These are phyloP conservation scores for Tolypocladium pustulatum DNA, from an alignment of 2,329 filamentous ascomycete species.

Conservation along the genomic window DNA sequence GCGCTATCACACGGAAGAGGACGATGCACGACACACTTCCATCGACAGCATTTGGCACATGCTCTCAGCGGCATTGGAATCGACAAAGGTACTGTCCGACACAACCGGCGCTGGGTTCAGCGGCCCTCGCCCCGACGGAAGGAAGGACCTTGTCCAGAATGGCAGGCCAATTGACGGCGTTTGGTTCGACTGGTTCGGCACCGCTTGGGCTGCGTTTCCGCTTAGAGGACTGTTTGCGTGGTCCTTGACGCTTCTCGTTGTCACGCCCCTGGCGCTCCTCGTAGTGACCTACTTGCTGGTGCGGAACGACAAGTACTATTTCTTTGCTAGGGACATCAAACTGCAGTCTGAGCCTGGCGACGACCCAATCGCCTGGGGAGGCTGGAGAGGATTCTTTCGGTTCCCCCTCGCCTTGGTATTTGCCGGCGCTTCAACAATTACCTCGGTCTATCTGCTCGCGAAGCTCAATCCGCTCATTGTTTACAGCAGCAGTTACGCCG, in stretches of 20 bases:
- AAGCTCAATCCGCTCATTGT: conserved; percentile 84
- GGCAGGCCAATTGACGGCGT: conserved; percentile 61
- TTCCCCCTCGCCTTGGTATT: conserved; percentile 67
- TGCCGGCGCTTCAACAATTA: conserved; percentile 58
- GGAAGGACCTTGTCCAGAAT: conserved; percentile 52
- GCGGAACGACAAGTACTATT: conserved; percentile 74
- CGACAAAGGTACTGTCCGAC: conserved; percentile 59
- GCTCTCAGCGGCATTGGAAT: conserved; percentile 73
- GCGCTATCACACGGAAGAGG: conserved; percentile 83
- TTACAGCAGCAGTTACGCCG: conserved; percentile 80
- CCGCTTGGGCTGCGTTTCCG: conserved; percentile 65
- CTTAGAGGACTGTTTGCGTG: conserved; percentile 80
- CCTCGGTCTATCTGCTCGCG: conserved; percentile 61
- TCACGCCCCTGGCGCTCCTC: conserved; percentile 63
- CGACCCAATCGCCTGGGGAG: conserved; percentile 55
- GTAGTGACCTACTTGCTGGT: conserved; percentile 58
- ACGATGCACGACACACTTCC: conserved; percentile 74
- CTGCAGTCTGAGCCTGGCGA: conserved; percentile 48
- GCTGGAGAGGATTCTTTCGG: conserved; percentile 73
- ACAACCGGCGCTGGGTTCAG: conserved; percentile 58
- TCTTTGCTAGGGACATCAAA: conserved; percentile 56
- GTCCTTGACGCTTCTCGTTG: conserved; percentile 73
- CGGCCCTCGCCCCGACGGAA: conserved; percentile 42
- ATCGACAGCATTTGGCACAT: conserved; percentile 76
- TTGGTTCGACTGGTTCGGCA: conserved; percentile 91